phyloP scores from a whole-genome alignment of 148 eudicot species.

The Amaranthus hypochondriacus region DNA sequence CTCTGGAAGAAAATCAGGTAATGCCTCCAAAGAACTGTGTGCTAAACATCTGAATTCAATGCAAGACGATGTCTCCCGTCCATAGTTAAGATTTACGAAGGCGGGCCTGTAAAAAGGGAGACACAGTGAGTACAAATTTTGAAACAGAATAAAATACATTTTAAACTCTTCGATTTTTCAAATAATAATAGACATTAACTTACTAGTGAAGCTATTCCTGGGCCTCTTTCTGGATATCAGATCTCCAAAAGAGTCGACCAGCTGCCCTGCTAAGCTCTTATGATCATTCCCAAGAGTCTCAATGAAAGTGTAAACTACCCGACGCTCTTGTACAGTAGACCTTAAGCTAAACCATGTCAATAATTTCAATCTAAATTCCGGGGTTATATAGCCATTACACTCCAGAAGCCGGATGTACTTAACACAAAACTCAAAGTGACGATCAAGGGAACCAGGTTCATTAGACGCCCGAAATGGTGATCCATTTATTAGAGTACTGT shows the following conservation, averaged over 20 bases:
- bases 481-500: constrained; percentile 59
- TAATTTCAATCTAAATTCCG: constrained; percentile 68
- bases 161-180: not conserved
- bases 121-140: not conserved
- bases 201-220: constrained; percentile 42
- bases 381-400: constrained; percentile 51
- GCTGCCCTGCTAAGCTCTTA: constrained; percentile 71
- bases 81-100: constrained; percentile 19
- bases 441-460: constrained; percentile 52
- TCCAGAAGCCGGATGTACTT: constrained; percentile 70
- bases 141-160: too few relatives aligned
- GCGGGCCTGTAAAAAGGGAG: constrained; percentile 24
- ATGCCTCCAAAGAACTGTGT: constrained; percentile 22
- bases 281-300: constrained; percentile 68
- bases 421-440: constrained; percentile 74
- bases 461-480: constrained; percentile 32
- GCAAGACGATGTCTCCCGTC: constrained; percentile 12
- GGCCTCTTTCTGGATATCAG: constrained; percentile 64
- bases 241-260: constrained; percentile 73
- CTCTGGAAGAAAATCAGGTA: constrained; percentile 6
- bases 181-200: constrained; percentile 16
- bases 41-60: constrained; percentile 17
- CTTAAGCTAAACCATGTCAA: constrained; percentile 89
- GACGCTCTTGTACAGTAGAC: constrained; percentile 77
- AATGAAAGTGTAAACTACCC: constrained; percentile 74